A percentile compares a stretch with the other conserved stretches of the same genome.
These are phyloP conservation scores for Debaryomyces subglobosus DNA, from an alignment of 1,139 yeast genomes.

Conservation along the genomic window DNA sequence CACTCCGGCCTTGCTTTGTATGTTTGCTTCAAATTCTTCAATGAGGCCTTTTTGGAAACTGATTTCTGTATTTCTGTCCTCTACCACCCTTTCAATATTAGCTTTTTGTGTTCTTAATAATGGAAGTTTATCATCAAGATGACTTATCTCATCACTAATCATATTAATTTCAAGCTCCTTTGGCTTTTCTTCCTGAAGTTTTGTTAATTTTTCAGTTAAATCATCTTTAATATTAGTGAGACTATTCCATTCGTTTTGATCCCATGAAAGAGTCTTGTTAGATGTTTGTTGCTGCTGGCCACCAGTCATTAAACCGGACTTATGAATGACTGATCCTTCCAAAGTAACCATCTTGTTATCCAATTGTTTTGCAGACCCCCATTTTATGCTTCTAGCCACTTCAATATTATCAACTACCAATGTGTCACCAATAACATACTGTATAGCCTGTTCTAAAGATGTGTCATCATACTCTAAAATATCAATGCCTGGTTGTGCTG, in stretches of 20 bases:
- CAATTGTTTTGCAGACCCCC: constrained; percentile 54
- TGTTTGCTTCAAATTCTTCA: constrained; percentile 22
- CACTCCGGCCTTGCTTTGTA: constrained; percentile 23
- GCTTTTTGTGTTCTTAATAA: constrained; percentile 52
- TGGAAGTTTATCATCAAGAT: constrained; percentile 58
- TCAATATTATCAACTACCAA: constrained; percentile 75
- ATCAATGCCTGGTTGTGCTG: constrained; percentile 70
- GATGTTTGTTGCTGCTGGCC: constrained; percentile 55
- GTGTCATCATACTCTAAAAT: constrained; percentile 69
- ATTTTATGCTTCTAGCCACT: constrained; percentile 71
- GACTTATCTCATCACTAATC: constrained; percentile 55
- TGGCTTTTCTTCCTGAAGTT: constrained; percentile 51
- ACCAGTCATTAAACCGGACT: constrained; percentile 92
- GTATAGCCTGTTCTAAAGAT: constrained; percentile 72
- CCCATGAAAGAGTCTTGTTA: constrained; percentile 57
- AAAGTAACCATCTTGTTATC: constrained; percentile 75
- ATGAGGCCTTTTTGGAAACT: constrained; percentile 44
- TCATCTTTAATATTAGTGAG: constrained; percentile 65
- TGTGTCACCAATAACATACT: constrained; percentile 79
- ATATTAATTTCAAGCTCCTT: constrained; percentile 62
- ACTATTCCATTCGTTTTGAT: constrained; percentile 66
- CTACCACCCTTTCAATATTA: constrained; percentile 53
- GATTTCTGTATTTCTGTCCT: constrained; percentile 60
- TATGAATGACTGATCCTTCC: constrained; percentile 84
- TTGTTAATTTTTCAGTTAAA: constrained; percentile 54